These are phyloP conservation scores for Crithidia fasciculata DNA, from an alignment of 208 protist genomes.

Conservation along the genomic window DNA sequence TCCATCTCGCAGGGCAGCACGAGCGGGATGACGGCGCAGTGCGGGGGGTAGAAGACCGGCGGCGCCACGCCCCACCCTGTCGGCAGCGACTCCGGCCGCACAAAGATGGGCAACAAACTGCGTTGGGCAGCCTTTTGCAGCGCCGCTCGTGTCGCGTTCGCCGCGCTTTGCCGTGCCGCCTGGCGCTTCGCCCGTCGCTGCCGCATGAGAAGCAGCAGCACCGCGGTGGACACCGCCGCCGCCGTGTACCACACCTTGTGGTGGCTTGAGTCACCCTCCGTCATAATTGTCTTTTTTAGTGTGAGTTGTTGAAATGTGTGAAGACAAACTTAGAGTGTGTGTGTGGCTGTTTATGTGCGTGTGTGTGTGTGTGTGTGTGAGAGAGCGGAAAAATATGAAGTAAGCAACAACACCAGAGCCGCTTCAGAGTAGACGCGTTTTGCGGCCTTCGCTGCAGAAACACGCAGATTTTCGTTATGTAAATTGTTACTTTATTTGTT, in stretches of 20 bases:
- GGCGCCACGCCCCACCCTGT: conserved; percentile 46
- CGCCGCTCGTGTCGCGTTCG: neutral
- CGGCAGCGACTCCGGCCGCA: conserved; percentile 36
- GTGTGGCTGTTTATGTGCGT: too few relatives aligned
- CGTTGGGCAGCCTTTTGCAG: neutral
- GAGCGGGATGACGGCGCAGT: conserved; percentile 48
- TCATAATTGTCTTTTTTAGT: neutral
- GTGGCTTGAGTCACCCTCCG: neutral
- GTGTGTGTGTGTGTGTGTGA: too few relatives aligned
- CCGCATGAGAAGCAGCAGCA: conserved; percentile 17
- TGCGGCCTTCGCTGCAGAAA: too few relatives aligned
- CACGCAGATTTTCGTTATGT: too few relatives aligned
- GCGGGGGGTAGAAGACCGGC: conserved; percentile 52
- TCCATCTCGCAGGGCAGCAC: conserved; percentile 34
- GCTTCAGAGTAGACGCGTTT: too few relatives aligned
- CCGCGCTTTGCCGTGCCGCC: conserved; percentile 7
- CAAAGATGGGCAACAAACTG: conserved; percentile 27
- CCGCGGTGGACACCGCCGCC: neutral
- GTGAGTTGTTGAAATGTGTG: too few relatives aligned
- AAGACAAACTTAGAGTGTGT: too few relatives aligned
- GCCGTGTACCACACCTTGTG: conserved; percentile 20
- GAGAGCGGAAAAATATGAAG: too few relatives aligned
- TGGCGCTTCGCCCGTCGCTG: conserved; percentile 12
- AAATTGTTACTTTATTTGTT: too few relatives aligned
- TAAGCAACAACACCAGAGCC: too few relatives aligned